Base-by-base conservation (phyloP, 495 filamentous ascomycete species). In the Trichoderma orchidacearum region DNA sequence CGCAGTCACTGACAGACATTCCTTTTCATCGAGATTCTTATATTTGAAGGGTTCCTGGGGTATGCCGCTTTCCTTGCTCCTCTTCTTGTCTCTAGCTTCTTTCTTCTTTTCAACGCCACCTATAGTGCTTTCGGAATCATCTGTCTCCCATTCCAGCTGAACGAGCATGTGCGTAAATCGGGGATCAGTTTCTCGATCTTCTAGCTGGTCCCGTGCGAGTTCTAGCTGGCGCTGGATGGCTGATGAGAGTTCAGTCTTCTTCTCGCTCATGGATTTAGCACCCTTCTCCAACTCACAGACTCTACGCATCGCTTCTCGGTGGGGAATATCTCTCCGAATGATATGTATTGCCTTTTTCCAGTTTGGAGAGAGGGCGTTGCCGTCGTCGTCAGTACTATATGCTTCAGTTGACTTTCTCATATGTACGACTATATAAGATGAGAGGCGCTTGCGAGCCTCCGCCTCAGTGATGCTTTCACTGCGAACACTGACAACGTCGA, bases 191-290 rank as follows among this genome's bases (percentile, higher is more conserved):
- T 64, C 59, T 11, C 28, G 5, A 7, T 29, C 38, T 1, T 58
- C 29, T 5, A 68, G 62, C 0, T 63, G 41, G 30, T 67, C 59
- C n/a, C 62, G 61, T 3, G 66, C 61, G 4, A 0, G 9, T 45
- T 74, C 70, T 23, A 74, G 51, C 50, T 71, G 70, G 5, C 63
- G 59, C 32, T 68, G 63, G 30, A 71, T 55, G 18, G 56, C 58
- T 0, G 63, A 51, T 3, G 51, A 58, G 27, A 74, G 56, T 0
- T 60, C 57, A 29, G 51, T 59, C 60, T 67, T 63, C 53, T 72
- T 74, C 36, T 67, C 61, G 23, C 53, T 9, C 17, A 65, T 55
- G 0, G 57, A 29, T 8, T 34, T 48, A 9, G 62, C 62, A 7
- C 38, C 36, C 17, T 36, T 58, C 35, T 74, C 69, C 31, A 74